Evolutionary conservation across 192 early-diverging fungal genomes (phyloP).

Genomic region (Coemansia sp.): DNA sequence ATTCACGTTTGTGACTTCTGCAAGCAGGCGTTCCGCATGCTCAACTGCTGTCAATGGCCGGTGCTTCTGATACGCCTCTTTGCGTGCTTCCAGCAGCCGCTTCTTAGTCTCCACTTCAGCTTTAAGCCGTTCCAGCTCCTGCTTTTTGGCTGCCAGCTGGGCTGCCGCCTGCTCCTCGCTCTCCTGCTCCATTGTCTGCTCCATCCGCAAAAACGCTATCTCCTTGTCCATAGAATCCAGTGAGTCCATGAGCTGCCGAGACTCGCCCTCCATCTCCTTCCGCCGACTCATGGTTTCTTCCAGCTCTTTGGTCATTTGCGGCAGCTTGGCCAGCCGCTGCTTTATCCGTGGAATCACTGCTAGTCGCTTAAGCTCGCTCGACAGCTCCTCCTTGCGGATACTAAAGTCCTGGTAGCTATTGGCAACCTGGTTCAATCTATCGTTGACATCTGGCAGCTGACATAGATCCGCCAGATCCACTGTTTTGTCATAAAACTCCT

Average conservation of each 20-base stretch:
- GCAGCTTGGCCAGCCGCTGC: conserved; percentile 33
- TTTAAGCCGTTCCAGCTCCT: conserved; percentile 22
- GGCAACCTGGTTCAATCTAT: conserved; percentile 49
- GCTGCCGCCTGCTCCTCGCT: conserved; percentile 43
- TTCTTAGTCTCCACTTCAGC: conserved; percentile 40
- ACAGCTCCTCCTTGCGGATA: conserved; percentile 42
- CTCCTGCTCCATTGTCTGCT: conserved; percentile 46
- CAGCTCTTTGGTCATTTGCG: conserved; percentile 42
- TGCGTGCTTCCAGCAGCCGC: conserved; percentile 31
- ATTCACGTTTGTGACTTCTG: conserved; percentile 11
- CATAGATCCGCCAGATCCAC: conserved; percentile 51
- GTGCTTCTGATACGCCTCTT: conserved; percentile 25
- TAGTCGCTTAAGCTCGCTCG: conserved; percentile 38
- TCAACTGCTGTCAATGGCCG: conserved; percentile 46
- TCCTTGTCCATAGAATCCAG: conserved; percentile 45
- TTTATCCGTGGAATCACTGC: conserved; percentile 43
- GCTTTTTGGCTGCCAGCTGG: conserved; percentile 25
- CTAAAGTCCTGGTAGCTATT: conserved; percentile 49
- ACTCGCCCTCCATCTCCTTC: conserved; percentile 31
- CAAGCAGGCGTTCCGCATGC: conserved; percentile 40
- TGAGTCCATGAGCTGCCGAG: conserved; percentile 16
- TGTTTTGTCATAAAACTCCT: conserved; percentile 54
- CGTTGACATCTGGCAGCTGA: conserved; percentile 50
- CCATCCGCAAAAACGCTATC: conserved; percentile 44
- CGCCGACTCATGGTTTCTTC: conserved; percentile 19